Evolutionary conservation across 2,329 filamentous ascomycete genomes (phyloP).

Genomic region (Fusarium succisae): DNA sequence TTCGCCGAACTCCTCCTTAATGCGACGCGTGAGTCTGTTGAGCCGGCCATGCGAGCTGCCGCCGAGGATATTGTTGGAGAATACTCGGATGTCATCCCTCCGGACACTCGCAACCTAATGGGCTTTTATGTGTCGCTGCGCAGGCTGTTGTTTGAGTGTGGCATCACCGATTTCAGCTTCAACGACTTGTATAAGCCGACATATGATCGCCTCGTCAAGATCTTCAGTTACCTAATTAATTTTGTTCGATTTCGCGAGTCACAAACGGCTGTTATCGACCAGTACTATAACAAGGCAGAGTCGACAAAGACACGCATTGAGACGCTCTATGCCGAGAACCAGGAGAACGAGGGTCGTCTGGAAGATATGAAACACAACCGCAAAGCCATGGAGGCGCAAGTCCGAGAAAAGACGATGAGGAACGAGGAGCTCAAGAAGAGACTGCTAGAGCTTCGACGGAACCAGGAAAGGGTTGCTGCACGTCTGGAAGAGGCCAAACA

Average conservation of each 20-base stretch:
- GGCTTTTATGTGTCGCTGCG: slow-evolving; percentile 90
- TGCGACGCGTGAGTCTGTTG: slow-evolving; percentile 89
- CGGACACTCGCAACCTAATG: slow-evolving; percentile 93
- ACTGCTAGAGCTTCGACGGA: slow-evolving; percentile 80
- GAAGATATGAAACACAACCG: slow-evolving; percentile 84
- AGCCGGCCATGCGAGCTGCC: slow-evolving; percentile 93
- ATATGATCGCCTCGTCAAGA: slow-evolving; percentile 88
- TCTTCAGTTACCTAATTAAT: slow-evolving; percentile 98
- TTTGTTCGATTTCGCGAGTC: slow-evolving; percentile 97
- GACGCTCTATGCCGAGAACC: slow-evolving; percentile 83
- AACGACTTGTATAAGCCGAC: slow-evolving; percentile 91
- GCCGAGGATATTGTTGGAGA: slow-evolving; percentile 88
- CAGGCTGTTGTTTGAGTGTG: slow-evolving; percentile 84
- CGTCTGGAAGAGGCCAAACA: slow-evolving; percentile 84
- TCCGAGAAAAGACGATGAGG: slow-evolving; percentile 83
- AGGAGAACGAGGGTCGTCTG: slow-evolving; percentile 82
- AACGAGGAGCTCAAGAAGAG: slow-evolving; percentile 89
- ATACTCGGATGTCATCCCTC: slow-evolving; percentile 83
- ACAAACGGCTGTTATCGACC: slow-evolving; percentile 87
- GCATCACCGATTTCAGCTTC: slow-evolving; percentile 93
- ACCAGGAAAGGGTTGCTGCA: slow-evolving; percentile 84
- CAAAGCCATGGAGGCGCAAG: slow-evolving; percentile 80
- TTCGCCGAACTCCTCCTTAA: slow-evolving; percentile 95
- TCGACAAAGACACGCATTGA: slow-evolving; percentile 89
- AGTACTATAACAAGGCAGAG: slow-evolving; percentile 92